Percentiles rank a stretch among this genome's conserved stretches.
phyloP scores from a whole-genome alignment of 2,329 filamentous ascomycete genomes.

The Trichoderma guizhouense region DNA sequence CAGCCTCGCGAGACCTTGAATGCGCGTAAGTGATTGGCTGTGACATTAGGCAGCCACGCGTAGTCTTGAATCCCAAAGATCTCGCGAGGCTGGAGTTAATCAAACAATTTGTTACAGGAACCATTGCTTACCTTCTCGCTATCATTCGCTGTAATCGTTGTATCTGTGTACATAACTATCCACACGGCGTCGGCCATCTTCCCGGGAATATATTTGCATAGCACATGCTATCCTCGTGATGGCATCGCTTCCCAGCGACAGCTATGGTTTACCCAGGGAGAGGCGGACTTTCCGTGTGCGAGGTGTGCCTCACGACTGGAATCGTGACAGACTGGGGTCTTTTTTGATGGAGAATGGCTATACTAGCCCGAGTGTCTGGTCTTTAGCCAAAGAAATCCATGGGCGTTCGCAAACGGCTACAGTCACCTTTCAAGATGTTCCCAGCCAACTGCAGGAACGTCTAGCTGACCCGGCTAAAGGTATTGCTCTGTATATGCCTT shows the following conservation, averaged over 20 bases:
- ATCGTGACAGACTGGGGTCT: neutral
- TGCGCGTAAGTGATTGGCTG: neutral
- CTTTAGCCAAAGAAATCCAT: neutral
- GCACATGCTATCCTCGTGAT: neutral
- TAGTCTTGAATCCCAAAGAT: too few species aligned
- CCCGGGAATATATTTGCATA: too few species aligned
- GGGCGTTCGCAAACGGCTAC: neutral
- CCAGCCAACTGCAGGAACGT: neutral
- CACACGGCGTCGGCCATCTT: too few species aligned
- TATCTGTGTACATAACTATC: too few species aligned
- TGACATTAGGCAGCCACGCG: neutral
- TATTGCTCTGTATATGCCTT: neutral
- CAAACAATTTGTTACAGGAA: too few species aligned
- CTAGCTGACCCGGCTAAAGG: neutral
- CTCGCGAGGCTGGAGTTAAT: too few species aligned
- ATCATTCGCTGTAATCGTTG: too few species aligned
- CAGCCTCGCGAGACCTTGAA: neutral
- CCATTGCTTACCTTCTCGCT: too few species aligned
- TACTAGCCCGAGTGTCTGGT: neutral
- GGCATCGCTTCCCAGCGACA: neutral
- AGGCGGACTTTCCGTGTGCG: neutral
- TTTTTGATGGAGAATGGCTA: neutral
- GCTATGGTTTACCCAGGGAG: rapidly evolving
- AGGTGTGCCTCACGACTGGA: neutral
- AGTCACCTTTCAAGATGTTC: neutral